These are phyloP conservation scores for Solanum ossicruentum DNA, from an alignment of 257 asterid genomes.

Conservation along the genomic window DNA sequence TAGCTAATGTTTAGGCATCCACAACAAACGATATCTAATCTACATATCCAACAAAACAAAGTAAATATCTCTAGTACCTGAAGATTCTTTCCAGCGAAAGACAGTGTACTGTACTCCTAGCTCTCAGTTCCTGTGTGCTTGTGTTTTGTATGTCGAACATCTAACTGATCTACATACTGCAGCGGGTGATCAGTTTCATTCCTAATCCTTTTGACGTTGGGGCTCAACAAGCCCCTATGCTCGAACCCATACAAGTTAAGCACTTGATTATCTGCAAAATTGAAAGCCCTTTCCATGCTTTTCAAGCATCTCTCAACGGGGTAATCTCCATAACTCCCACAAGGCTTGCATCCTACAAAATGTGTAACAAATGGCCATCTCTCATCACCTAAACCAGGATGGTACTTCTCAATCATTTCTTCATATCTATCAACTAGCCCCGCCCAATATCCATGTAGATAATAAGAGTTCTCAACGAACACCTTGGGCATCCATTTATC, in stretches of 20 bases:
- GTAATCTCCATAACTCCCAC: conserved; percentile 90
- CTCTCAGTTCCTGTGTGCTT: conserved; percentile 25
- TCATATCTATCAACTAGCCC: conserved; percentile 82
- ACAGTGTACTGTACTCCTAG: conserved; percentile 13
- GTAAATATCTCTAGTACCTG: conserved; percentile 19
- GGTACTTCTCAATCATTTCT: conserved; percentile 89
- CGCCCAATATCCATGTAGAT: conserved; percentile 89
- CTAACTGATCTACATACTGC: conserved; percentile 67
- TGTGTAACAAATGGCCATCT: conserved; percentile 98
- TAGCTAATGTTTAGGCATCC: not conserved
- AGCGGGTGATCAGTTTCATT: conserved; percentile 68
- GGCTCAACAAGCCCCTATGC: conserved; percentile 89
- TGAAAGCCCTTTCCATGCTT: conserved; percentile 90
- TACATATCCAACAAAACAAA: not conserved
- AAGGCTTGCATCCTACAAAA: conserved; percentile 95
- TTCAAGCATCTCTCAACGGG: conserved; percentile 85
- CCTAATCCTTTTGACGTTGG: conserved; percentile 75
- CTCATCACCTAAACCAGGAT: conserved; percentile 86
- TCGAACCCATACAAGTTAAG: conserved; percentile 73
- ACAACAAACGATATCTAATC: not conserved
- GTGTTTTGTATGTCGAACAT: conserved; percentile 46
- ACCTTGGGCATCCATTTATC: conserved; percentile 67
- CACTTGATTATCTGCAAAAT: conserved; percentile 89
- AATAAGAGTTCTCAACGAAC: conserved; percentile 69
- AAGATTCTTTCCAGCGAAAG: conserved; percentile 10